phyloP scores from a whole-genome alignment of 176 grass and related monocot genomes.

The Hordeum marinum region DNA sequence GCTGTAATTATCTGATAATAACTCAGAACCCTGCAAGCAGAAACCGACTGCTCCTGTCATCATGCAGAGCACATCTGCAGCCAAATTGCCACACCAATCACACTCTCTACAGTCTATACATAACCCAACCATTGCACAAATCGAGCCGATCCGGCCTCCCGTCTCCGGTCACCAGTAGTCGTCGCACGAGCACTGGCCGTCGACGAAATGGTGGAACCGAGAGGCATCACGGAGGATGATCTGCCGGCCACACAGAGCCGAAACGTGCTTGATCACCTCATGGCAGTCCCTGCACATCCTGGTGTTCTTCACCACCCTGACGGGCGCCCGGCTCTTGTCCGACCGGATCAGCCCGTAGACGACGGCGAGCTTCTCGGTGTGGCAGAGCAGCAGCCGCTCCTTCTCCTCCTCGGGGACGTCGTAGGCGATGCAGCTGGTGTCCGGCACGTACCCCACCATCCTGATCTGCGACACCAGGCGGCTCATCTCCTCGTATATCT shows the following conservation, averaged over 20 bases:
- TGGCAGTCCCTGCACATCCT: slow-evolving; percentile 89
- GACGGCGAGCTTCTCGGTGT: slow-evolving; percentile 78
- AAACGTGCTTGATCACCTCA: slow-evolving; percentile 55
- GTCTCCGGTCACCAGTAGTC: slow-evolving; percentile 54
- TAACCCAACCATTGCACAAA: neutral
- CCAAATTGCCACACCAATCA: neutral
- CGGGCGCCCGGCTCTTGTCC: slow-evolving; percentile 29
- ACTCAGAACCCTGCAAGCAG: neutral
- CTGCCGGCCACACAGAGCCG: slow-evolving; percentile 29
- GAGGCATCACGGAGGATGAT: slow-evolving; percentile 60
- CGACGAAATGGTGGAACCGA: slow-evolving; percentile 68
- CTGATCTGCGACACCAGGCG: slow-evolving; percentile 40
- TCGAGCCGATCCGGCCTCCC: neutral
- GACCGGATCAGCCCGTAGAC: slow-evolving; percentile 63
- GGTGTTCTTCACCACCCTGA: slow-evolving; percentile 86
- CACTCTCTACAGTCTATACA: no score
- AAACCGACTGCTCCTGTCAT: neutral
- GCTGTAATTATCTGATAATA: neutral
- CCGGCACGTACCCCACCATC: slow-evolving; percentile 58
- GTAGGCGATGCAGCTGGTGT: slow-evolving; percentile 60
- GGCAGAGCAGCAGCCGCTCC: slow-evolving; percentile 61
- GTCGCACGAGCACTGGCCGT: slow-evolving; percentile 77
- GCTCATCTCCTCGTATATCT: slow-evolving; percentile 58
- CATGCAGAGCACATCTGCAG: neutral
- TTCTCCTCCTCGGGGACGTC: slow-evolving; percentile 63